A percentile compares a stretch with the other conserved stretches of the same genome.
phyloP scores from a whole-genome alignment of 345 rosid species.

The Schrenkiella parvula region DNA sequence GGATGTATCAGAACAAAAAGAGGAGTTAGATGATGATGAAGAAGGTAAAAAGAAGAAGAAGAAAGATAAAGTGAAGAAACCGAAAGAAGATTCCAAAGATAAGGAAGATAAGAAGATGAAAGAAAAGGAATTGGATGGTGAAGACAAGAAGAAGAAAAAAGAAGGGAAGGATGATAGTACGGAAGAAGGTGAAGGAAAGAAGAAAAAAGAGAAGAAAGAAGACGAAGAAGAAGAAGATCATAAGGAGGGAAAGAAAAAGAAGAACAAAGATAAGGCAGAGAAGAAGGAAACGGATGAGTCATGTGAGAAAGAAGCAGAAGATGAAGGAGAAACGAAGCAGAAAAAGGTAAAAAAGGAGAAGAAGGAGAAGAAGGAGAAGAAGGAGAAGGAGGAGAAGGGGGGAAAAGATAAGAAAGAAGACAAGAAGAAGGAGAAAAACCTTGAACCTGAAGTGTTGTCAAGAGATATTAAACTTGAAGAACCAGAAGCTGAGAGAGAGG shows the following conservation, averaged over 20 bases:
- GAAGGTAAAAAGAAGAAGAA: not conserved
- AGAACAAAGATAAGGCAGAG: not conserved
- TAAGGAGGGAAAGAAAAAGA: not conserved
- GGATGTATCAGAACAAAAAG: not conserved
- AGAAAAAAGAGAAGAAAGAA: constrained; percentile 1
- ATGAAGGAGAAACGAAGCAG: constrained; percentile 4
- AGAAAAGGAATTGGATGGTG: not conserved
- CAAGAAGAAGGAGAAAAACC: constrained; percentile 7
- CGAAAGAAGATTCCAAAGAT: constrained; percentile 1
- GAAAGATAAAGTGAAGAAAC: constrained; percentile 18
- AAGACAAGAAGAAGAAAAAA: not conserved
- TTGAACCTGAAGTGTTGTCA: constrained; percentile 1
- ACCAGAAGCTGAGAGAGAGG: not conserved
- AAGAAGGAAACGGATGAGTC: not conserved
- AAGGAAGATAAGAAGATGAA: not conserved
- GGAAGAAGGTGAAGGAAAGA: not conserved
- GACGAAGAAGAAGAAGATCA: not conserved
- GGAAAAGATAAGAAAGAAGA: not conserved
- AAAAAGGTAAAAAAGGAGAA: not conserved
- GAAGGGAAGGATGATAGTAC: not conserved
- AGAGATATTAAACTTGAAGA: constrained; percentile 16
- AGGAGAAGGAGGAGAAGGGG: not conserved
- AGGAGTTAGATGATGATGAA: not conserved
- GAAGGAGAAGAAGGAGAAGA: not conserved
- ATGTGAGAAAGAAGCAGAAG: not conserved